phyloP scores from a whole-genome alignment of 306 rosid genomes.

The Gastrolobium villosum region DNA sequence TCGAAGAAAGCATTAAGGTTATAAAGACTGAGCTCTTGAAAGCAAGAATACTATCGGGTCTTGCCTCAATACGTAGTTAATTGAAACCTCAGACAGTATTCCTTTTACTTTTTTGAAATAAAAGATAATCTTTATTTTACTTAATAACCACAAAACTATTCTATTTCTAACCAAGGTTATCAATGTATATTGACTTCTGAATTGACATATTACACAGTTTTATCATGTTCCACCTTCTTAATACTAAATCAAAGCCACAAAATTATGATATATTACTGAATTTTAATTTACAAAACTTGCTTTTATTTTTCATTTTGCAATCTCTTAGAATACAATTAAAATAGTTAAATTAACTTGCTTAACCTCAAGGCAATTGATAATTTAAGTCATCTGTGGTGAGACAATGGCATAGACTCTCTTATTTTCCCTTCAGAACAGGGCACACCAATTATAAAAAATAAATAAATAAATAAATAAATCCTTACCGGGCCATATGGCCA shows the following conservation, averaged over 20 bases:
- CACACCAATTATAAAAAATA: not conserved
- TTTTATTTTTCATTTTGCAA: not conserved
- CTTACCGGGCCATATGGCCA: slow-evolving; percentile 99
- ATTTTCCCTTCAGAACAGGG: slow-evolving; percentile 2
- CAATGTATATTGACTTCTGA: slow-evolving; percentile 13
- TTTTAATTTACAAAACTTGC: slow-evolving; percentile 8
- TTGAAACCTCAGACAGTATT: slow-evolving; percentile 12
- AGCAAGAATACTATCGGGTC: slow-evolving; percentile 26
- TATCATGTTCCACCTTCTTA: slow-evolving; percentile 2
- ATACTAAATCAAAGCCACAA: slow-evolving; percentile 16
- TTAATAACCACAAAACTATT: slow-evolving; percentile 10
- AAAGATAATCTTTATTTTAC: not conserved
- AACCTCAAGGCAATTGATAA: not conserved
- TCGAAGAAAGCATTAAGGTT: slow-evolving; percentile 21
- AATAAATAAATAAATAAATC: not conserved
- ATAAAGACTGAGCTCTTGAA: slow-evolving; percentile 2
- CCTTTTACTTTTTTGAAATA: not conserved
- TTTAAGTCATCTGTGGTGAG: slow-evolving; percentile 6
- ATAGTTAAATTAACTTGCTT: slow-evolving; percentile 26
- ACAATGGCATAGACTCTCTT: not conserved
- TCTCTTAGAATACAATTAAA: slow-evolving; percentile 18
- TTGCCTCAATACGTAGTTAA: slow-evolving; percentile 6
- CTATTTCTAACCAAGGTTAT: slow-evolving; percentile 28
- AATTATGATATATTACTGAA: slow-evolving; percentile 7
- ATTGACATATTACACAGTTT: slow-evolving; percentile 18